Evolutionary conservation across 1,284 basidiomycete species (phyloP), one percentile per base, ranked within the genome.

Genomic region (Apiotrichum gracile): DNA sequence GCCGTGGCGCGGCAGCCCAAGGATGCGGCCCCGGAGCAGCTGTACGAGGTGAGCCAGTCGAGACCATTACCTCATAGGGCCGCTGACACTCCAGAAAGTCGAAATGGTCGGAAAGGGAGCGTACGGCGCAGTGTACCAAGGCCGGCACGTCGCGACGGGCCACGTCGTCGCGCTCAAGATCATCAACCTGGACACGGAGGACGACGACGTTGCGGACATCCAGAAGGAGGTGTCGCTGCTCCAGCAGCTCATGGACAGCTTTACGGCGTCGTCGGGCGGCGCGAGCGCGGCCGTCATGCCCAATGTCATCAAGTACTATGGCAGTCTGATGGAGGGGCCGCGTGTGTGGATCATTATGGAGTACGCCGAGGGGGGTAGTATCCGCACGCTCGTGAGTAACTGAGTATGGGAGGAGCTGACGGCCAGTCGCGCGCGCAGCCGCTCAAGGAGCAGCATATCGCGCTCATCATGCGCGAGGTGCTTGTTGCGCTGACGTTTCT

Each of bases 301-400:
- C 7, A 98, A 98, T 69, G 85, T 98, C 62, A 96, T 91, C 39
- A 85, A 88, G 63, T 99, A 98, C 77, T 97, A 87, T 76, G 94
- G 92, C 22, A 97, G 93, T 75, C 87, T 89, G 77, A 82, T 97
- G 69, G 88, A 94, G 69, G 92, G 92, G 0, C 88, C 91, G 25
- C 87, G 90, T 47, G 88, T 98, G 6, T 99, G 96, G 92, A 98
- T 98, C 63, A 91, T 88, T 37, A 98, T 99, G 96, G 96, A 99
- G 74, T 87, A 87, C 68, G 96, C 96, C 7, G 86, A 91, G 61
- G 96, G 94, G 4, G 96, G 96, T 10, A 96, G 91, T 67, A 90
- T 97, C 12, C 81, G 91, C 44, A 91, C 91, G 0, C 79, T 98
- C 61, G 80, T 82, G 62, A 67, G 78, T 69, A 4, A 13, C 2